A percentile compares a stretch with the other conserved stretches of the same genome.
Conservation (phyloP, 2,329 filamentous ascomycete genomes). For the Fusarium abutilonis region DNA sequence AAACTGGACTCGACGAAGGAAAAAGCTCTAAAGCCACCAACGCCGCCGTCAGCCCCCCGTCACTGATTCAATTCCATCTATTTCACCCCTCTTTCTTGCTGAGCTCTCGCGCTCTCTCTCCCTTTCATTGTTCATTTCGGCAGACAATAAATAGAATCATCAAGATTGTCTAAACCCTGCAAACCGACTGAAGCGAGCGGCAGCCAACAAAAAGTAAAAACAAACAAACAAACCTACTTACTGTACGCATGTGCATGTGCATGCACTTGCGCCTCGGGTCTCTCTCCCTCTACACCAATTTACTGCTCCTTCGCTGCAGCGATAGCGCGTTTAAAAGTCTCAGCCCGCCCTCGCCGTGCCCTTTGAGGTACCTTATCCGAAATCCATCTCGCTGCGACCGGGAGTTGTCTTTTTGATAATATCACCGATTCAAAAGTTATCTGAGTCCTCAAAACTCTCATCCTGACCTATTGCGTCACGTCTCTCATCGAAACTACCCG, state of each 20-base stretch:
- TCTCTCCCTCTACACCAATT: constrained; percentile 25
- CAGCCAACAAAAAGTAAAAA: constrained; percentile 32
- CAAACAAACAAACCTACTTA: constrained; percentile 2
- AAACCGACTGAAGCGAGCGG: constrained; percentile 21
- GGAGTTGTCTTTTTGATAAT: not conserved
- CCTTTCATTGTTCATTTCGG: constrained; percentile 27
- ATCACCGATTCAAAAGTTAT: too few relatives aligned
- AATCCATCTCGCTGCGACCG: not conserved
- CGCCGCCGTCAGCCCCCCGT: constrained; percentile 31
- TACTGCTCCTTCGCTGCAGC: constrained; percentile 17
- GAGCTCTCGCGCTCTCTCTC: constrained; percentile 1
- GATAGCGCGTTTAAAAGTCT: constrained; percentile 28
- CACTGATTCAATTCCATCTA: constrained; percentile 21
- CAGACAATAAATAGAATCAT: constrained; percentile 29
- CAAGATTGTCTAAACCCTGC: constrained; percentile 13
- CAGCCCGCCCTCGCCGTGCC: constrained; percentile 33
- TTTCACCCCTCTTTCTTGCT: constrained; percentile 4
- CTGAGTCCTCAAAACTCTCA: not conserved
- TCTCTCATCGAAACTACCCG: constrained; percentile 20
- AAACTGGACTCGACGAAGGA: constrained; percentile 3
- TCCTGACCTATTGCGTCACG: constrained; percentile 30
- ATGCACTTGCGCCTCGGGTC: not conserved
- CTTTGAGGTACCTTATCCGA: constrained; percentile 3
- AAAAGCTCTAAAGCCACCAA: constrained; percentile 34
- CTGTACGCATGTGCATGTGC: constrained; percentile 3